phyloP scores from a whole-genome alignment of 805 yeast genomes.

The Cyberlindnera saturnus region DNA sequence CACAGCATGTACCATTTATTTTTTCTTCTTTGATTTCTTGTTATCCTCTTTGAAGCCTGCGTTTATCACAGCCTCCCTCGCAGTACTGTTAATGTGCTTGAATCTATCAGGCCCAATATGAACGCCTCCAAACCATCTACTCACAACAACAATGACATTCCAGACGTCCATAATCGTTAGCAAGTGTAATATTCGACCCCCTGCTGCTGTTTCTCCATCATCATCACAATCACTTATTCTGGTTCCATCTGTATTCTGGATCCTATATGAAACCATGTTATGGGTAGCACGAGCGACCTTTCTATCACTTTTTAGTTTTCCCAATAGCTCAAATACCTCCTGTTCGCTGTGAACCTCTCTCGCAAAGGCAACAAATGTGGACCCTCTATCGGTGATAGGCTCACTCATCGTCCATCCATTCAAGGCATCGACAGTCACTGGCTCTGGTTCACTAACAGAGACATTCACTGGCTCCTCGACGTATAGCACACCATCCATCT shows the following conservation, averaged over 20 bases:
- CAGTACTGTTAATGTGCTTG: constrained; percentile 85
- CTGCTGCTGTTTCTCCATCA: constrained; percentile 97
- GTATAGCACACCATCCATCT: constrained; percentile 49
- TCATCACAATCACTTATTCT: constrained; percentile 85
- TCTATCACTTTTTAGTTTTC: constrained; percentile 51
- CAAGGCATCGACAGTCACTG: constrained; percentile 37
- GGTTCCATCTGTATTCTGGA: constrained; percentile 44
- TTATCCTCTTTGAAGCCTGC: constrained; percentile 43
- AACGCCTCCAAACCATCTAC: constrained; percentile 90
- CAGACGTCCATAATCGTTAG: constrained; percentile 68
- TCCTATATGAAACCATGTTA: constrained; percentile 85
- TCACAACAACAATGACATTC: constrained; percentile 72
- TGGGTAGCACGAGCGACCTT: constrained; percentile 67
- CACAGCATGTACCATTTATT: constrained; percentile 3
- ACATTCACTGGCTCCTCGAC: constrained; percentile 19
- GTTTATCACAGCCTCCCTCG: constrained; percentile 73
- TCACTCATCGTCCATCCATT: constrained; percentile 75
- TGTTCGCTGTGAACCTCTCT: constrained; percentile 54
- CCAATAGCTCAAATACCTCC: constrained; percentile 54
- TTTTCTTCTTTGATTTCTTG: constrained; percentile 17
- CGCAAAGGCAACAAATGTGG: constrained; percentile 79
- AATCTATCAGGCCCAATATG: constrained; percentile 92
- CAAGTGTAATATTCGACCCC: constrained; percentile 76
- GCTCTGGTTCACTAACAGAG: constrained; percentile 5
- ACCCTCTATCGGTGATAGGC: constrained; percentile 75